Evolutionary conservation across 2,329 filamentous ascomycete species (phyloP).

Genomic region (Pezicula radicicola): DNA sequence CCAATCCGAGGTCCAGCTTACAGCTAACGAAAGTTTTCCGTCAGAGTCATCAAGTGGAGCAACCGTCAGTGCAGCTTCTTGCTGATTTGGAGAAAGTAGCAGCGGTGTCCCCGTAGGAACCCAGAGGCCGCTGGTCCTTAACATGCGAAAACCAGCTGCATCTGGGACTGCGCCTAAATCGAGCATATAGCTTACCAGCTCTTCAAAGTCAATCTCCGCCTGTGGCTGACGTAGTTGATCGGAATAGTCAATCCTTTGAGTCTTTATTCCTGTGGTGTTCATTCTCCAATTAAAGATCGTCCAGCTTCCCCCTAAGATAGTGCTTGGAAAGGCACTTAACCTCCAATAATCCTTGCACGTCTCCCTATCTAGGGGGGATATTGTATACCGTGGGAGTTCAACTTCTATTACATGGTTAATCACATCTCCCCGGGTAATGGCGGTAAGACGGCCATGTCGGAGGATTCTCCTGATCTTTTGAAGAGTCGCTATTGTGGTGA

Average conservation of each 20-base stretch:
- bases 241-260: constrained; percentile 61
- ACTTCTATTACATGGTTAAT: constrained; percentile 66
- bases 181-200: constrained; percentile 58
- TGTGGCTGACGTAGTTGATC: constrained; percentile 43
- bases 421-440: constrained; percentile 59
- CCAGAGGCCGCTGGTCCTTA: constrained; percentile 57
- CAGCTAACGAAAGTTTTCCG: constrained; percentile 54
- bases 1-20: constrained; percentile 54
- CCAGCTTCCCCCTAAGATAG: constrained; percentile 60
- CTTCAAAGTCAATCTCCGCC: constrained; percentile 52
- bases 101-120: constrained; percentile 56
- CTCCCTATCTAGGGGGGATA: constrained; percentile 55
- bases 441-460: constrained; percentile 51
- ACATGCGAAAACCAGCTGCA: constrained; percentile 53
- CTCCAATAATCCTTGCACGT: constrained; percentile 56
- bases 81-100: constrained; percentile 49
- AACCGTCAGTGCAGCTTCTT: constrained; percentile 47
- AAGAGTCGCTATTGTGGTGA: constrained; percentile 55
- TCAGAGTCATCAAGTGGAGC: constrained; percentile 58
- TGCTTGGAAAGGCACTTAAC: constrained; percentile 46
- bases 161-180: constrained; percentile 62
- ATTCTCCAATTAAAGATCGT: constrained; percentile 64
- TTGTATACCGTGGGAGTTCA: constrained; percentile 61
- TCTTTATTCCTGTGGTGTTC: constrained; percentile 58
- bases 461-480: constrained; percentile 59